Percentiles rank a stretch among this genome's conserved stretches.
These are phyloP conservation scores for Nepenthes mirabilis DNA, from an alignment of 148 eudicot genomes.

Conservation along the genomic window DNA sequence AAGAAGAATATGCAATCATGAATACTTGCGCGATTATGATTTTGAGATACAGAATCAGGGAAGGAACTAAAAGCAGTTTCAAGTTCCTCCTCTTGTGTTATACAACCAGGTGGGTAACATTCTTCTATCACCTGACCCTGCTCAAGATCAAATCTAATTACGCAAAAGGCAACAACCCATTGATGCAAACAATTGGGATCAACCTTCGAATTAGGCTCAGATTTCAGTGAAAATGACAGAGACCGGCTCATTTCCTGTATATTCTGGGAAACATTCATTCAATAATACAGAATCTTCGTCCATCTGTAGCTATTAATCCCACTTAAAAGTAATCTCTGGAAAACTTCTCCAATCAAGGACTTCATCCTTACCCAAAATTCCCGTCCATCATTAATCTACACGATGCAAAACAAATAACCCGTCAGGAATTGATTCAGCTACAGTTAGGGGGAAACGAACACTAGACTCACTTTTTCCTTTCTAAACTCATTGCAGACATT, in stretches of 20 bases:
- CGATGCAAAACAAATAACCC: not conserved
- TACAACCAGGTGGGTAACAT: constrained; percentile 64
- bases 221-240: constrained; percentile 56
- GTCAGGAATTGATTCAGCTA: no score
- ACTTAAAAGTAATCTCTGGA: not conserved
- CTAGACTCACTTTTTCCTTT: no score
- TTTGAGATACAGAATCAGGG: constrained; percentile 91
- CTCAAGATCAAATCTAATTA: constrained; percentile 90
- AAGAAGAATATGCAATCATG: constrained; percentile 95
- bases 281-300: constrained; percentile 16
- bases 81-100: constrained; percentile 74
- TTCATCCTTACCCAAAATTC: not conserved
- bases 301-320: constrained; percentile 9
- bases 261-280: constrained; percentile 15
- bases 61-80: constrained; percentile 79
- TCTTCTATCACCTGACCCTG: constrained; percentile 94
- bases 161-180: constrained; percentile 83
- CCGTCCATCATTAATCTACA: not conserved
- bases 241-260: constrained; percentile 70
- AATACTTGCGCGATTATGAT: constrained; percentile 70
- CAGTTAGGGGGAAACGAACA: not conserved
- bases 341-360: not conserved
- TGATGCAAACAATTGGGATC: constrained; percentile 44
- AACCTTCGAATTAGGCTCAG: constrained; percentile 39
- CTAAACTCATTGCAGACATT: no score